Percentiles rank a stretch among this genome's conserved stretches.
Evolutionary conservation across 768 basidiomycete species (phyloP).

Genomic region (Mycena polygramma): DNA sequence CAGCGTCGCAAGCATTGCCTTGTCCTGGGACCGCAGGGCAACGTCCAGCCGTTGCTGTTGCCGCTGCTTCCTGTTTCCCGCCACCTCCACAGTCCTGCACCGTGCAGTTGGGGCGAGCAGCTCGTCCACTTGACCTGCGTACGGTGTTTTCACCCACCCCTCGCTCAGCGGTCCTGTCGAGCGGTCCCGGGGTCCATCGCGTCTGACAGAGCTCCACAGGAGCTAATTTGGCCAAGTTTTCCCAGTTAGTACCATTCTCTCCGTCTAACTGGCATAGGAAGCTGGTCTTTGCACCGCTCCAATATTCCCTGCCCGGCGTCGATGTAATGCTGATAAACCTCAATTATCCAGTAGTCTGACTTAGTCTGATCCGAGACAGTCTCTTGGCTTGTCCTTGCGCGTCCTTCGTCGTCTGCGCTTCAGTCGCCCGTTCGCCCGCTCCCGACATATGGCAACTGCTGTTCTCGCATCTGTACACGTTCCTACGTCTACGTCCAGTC

Average conservation of each 20-base stretch:
- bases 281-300: not conserved
- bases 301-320: not conserved
- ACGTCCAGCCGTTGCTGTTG: not conserved
- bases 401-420: not conserved
- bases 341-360: not conserved
- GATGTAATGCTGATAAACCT: constrained; percentile 10
- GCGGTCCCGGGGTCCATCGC: not conserved
- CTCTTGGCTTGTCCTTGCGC: constrained; percentile 25
- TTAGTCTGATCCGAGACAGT: constrained; percentile 32
- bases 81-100: constrained; percentile 3
- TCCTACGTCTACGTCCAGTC: constrained; percentile 42
- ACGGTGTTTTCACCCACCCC: constrained; percentile 17
- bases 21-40: not conserved
- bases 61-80: not conserved
- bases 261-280: constrained; percentile 18
- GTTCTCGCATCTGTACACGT: constrained; percentile 37
- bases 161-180: not conserved
- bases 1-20: constrained; percentile 4
- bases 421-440: not conserved
- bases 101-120: constrained; percentile 1
- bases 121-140: constrained; percentile 16
- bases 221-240: constrained; percentile 19
- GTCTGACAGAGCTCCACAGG: constrained; percentile 10
- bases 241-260: constrained; percentile 30
- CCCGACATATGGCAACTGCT: constrained; percentile 36